Percentiles rank a stretch among this genome's conserved stretches.
Evolutionary conservation across 148 eudicot species (phyloP).

Genomic region (Oxyria digyna): DNA sequence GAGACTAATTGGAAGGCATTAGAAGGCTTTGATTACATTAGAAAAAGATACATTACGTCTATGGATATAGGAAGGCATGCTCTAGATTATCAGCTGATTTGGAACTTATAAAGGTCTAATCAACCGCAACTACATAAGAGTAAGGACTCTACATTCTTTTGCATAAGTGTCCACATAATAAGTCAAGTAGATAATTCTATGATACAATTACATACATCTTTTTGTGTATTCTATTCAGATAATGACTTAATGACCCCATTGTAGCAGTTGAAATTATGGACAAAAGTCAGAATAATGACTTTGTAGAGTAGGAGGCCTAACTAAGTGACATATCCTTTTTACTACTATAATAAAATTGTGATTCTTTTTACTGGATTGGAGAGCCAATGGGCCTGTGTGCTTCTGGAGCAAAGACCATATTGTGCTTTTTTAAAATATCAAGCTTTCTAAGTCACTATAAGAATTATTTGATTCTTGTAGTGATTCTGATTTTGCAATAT

Average conservation of each 20-base stretch:
- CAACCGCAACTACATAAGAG: background rate
- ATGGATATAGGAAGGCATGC: background rate
- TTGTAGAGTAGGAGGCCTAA: background rate
- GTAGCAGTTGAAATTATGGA: background rate
- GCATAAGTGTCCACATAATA: background rate
- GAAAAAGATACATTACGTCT: background rate
- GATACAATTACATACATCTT: background rate
- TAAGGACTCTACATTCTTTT: background rate
- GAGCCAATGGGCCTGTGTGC: too few relatives aligned
- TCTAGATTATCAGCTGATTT: background rate
- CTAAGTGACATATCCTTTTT: background rate
- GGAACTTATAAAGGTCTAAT: background rate
- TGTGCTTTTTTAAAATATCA: background rate
- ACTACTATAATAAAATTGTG: background rate
- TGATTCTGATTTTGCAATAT: background rate
- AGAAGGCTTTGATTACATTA: too few relatives aligned
- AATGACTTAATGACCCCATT: background rate
- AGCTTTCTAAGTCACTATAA: background rate
- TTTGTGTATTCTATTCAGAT: background rate
- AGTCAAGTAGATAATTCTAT: background rate
- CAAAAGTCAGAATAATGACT: background rate
- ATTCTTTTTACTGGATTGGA: background rate
- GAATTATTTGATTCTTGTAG: background rate
- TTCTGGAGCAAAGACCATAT: background rate
- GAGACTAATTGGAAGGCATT: background rate